Conservation (phyloP, 2,329 filamentous ascomycete genomes). For the Fusarium oxysporum region DNA sequence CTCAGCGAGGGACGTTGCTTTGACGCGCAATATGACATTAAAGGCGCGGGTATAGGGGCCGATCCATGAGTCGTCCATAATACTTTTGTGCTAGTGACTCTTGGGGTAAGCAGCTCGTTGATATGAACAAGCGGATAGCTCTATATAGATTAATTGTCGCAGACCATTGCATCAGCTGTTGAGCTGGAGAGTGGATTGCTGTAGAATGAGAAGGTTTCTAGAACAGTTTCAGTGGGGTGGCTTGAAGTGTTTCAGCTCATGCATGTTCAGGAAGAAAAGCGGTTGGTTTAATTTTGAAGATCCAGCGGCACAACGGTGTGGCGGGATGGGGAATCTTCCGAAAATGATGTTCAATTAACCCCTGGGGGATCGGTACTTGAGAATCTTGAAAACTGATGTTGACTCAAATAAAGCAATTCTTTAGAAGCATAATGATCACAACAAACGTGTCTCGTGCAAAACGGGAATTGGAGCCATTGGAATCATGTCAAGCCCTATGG, state of each 20-base stretch:
- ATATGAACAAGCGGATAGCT: conserved; percentile 3
- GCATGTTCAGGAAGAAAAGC: conserved; percentile 30
- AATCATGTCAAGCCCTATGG: background rate
- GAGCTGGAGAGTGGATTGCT: conserved; percentile 32
- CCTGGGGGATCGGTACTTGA: background rate
- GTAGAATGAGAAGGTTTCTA: conserved; percentile 45
- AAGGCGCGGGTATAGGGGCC: conserved; percentile 13
- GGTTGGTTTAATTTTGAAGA: conserved; percentile 38
- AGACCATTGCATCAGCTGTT: conserved; percentile 14
- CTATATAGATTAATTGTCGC: background rate
- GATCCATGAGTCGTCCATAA: background rate
- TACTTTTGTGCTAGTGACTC: background rate
- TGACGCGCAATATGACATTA: conserved; percentile 15
- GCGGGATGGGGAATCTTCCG: conserved; percentile 41
- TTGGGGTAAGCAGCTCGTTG: background rate
- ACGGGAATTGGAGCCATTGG: background rate
- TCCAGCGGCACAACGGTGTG: conserved; percentile 36
- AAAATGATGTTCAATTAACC: conserved; percentile 20
- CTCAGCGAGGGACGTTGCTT: conserved; percentile 20
- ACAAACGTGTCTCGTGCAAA: background rate
- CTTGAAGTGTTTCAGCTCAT: conserved; percentile 42
- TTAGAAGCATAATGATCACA: background rate
- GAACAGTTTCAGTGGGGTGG: conserved; percentile 41
- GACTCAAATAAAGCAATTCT: background rate
- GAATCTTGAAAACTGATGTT: background rate